These are phyloP conservation scores for Xylariaceae sp. DNA, from an alignment of 2,329 filamentous ascomycete genomes.

Conservation along the genomic window DNA sequence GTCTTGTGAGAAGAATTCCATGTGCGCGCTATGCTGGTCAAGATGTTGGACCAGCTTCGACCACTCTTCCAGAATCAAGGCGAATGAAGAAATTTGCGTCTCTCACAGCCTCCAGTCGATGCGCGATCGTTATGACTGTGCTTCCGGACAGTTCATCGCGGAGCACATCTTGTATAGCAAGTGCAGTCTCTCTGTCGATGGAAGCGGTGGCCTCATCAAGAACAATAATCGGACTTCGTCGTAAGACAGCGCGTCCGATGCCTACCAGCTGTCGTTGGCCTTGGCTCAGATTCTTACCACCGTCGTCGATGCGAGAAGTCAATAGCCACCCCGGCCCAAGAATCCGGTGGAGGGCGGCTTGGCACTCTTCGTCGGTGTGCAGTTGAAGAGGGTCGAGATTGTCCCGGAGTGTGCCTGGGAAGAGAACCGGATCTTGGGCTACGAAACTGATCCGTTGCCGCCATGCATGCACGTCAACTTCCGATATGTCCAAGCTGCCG, in stretches of 20 bases:
- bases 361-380: constrained; percentile 49
- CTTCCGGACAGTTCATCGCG: constrained; percentile 50
- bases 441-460: constrained; percentile 59
- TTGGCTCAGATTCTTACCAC: constrained; percentile 59
- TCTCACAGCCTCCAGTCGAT: constrained; percentile 58
- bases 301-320: constrained; percentile 51
- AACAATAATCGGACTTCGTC: constrained; percentile 57
- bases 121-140: constrained; percentile 65
- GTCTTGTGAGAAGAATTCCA: no score
- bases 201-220: constrained; percentile 64
- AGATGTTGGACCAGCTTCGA: constrained; percentile 42
- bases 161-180: constrained; percentile 54
- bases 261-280: constrained; percentile 61
- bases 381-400: constrained; percentile 67
- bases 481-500: constrained; percentile 49
- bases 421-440: constrained; percentile 60
- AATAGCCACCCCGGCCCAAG: constrained; percentile 49
- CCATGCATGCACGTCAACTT: constrained; percentile 51
- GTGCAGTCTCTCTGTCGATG: constrained; percentile 57
- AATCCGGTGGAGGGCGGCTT: constrained; percentile 53
- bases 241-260: constrained; percentile 56
- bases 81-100: constrained; percentile 54
- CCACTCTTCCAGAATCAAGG: constrained; percentile 48
- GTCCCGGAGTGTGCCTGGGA: constrained; percentile 55
- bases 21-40: neutral